phyloP scores from a whole-genome alignment of 768 basidiomycete genomes.

The Mycena vulgaris region DNA sequence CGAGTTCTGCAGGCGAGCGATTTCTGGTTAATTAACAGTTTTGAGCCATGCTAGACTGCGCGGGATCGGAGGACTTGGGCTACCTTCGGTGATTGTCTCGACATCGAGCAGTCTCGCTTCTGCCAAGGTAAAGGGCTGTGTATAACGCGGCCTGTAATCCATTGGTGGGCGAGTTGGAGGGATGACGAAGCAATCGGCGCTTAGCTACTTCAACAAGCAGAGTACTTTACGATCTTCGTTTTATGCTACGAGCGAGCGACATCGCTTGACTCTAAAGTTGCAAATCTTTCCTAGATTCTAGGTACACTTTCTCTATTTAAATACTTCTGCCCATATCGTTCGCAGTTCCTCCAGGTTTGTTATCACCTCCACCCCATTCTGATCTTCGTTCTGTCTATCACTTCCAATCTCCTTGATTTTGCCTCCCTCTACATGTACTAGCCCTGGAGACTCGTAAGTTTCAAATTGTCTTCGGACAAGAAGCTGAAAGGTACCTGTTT shows the following conservation, averaged over 20 bases:
- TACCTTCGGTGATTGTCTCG: conserved; percentile 80
- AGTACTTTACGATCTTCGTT: too few relatives aligned
- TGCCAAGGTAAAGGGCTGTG: conserved; percentile 81
- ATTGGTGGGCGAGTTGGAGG: conserved; percentile 49
- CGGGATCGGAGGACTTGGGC: neutral
- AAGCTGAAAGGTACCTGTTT: conserved; percentile 54
- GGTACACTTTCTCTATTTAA: conserved; percentile 50
- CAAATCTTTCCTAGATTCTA: neutral
- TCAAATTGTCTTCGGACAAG: neutral
- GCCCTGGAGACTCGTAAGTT: conserved; percentile 39
- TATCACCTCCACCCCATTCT: conserved; percentile 68
- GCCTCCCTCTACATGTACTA: conserved; percentile 77
- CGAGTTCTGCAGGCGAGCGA: conserved; percentile 82
- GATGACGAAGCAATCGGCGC: neutral
- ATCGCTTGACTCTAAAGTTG: too few relatives aligned
- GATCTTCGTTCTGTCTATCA: conserved; percentile 51
- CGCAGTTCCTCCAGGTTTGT: conserved; percentile 76
- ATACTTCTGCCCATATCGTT: conserved; percentile 82
- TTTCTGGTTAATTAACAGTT: conserved; percentile 71
- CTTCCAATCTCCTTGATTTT: conserved; percentile 64
- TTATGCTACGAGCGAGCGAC: too few relatives aligned
- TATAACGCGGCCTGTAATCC: conserved; percentile 78
- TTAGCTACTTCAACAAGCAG: too few relatives aligned
- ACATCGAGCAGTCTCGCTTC: conserved; percentile 79
- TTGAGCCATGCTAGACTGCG: conserved; percentile 21